Base-by-base conservation (phyloP, 805 yeast species). In the Kluyveromyces nonfermentans region DNA sequence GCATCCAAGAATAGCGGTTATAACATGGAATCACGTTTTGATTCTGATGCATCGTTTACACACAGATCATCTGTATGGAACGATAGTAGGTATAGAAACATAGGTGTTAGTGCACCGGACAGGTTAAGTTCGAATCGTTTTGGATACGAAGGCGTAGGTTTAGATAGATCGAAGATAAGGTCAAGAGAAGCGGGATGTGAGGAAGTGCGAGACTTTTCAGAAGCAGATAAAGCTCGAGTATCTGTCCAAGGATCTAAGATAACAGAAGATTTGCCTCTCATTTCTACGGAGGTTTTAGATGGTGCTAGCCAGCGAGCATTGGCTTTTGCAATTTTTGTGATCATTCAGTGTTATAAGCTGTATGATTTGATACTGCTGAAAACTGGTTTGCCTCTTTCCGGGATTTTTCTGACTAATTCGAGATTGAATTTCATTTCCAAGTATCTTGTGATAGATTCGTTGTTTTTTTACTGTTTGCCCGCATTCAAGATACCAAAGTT, bases 281-380 rank as follows among this genome's bases (percentile, higher is more conserved):
- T 90, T 35, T 85, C 96, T 0, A 71, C 77, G 14, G 65, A 72
- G 6, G 67, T 80, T 1, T 57, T 89, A 20, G 95, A 87, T 50
- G 75, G 76, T 5, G 85, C 85, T 2, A 77, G 85, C 12, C 98
- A 90, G 61, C 69, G 96, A 47, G 62, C 78, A 31, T 72, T 85
- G 44, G 72, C 79, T 2, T 60, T 80, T n/a, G 74, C 85, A 1
- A 48, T 85, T 9, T 85, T 87, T 57, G 67, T 75, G 2, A 69
- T 84, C 30, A 70, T 90, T n/a, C 97, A 89, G 62, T 76, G 85
- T n/a, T 84, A 84, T 76, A 90, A 93, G 58, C 45, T 85, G 1
- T 85, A 83, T 52, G 95, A 86, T 57, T 62, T 85, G 35, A 64
- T 80, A 30, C 59, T 78, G 18, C 63, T 85, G 45, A 79, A 80